Base-by-base conservation (phyloP, 805 yeast genomes). In the Metschnikowia shivogae region DNA sequence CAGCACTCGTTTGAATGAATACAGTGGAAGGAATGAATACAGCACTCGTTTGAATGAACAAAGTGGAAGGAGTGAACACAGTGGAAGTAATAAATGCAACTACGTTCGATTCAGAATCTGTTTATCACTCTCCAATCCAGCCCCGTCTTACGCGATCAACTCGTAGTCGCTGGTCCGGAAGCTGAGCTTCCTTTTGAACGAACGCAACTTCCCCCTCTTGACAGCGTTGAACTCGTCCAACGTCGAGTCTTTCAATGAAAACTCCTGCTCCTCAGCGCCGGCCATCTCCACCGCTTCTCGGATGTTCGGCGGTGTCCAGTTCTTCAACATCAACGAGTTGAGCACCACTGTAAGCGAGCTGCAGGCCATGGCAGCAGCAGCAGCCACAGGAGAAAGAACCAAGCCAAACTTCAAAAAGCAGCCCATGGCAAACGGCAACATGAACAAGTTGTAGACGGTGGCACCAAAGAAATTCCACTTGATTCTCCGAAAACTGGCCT, bases 401-500 rank as follows among this genome's bases (percentile, higher is more conserved):
- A 88, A 72, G 31, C 86, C 83, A 66, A 84, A 81, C 1, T 95
- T 96, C 28, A 78, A 65, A 44, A 92, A 72, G n/a, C 84, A 77
- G 1, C 97, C 97, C 83, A 95, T 92, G 0, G 98, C 97, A 54
- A 92, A 76, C 2, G 98, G 99, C 30, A 92, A 74, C 84, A 93
- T 92, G 26, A 86, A 68, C 13, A 86, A 34, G 57, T 92, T 92
- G 66, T 92, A 92, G 35, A 89, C 68, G 7, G 84, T 77, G 1
- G 98, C 97, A 85, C 97, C 86, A 45, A 86, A 62, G 54, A 92
- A 87, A 62, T 93, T 93, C 64, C 83, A 59, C 59, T 84, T 86
- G 52, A 92, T 86, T 50, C 89, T 77, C 30, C 64, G 63, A 61
- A 90, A 84, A 0, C 96, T 89, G 29, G 73, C 75, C 36, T 72